phyloP scores from a whole-genome alignment of 805 yeast species.

The Lipomyces starkeyi region DNA sequence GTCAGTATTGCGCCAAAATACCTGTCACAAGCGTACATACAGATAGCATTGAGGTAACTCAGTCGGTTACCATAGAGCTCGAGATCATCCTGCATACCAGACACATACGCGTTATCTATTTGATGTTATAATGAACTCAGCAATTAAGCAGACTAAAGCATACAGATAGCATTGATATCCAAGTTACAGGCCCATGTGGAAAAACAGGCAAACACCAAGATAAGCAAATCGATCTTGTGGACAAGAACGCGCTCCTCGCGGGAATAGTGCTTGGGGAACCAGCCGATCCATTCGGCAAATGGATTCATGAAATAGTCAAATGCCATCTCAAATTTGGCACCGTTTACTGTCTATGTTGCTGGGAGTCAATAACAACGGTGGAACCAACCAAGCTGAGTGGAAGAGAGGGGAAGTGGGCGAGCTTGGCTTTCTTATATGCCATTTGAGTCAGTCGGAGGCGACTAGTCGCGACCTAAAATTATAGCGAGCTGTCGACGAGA shows the following conservation, averaged over 20 bases:
- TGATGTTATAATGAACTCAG: not conserved
- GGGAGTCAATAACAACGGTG: too few relatives aligned
- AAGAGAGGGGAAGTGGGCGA: too few relatives aligned
- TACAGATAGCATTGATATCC: slow-evolving; percentile 31
- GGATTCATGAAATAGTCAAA: slow-evolving; percentile 36
- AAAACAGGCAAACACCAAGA: slow-evolving; percentile 30
- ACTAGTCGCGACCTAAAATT: too few relatives aligned
- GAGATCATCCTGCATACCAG: slow-evolving; percentile 50
- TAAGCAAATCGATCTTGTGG: slow-evolving; percentile 31
- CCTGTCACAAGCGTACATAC: slow-evolving; percentile 41
- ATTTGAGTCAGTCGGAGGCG: too few relatives aligned
- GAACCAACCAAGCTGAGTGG: too few relatives aligned
- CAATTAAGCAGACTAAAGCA: not conserved
- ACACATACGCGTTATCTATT: slow-evolving; percentile 51
- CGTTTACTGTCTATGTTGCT: too few relatives aligned
- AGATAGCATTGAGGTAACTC: slow-evolving; percentile 40
- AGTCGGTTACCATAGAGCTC: slow-evolving; percentile 41
- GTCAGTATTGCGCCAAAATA: slow-evolving; percentile 23
- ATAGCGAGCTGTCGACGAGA: too few relatives aligned
- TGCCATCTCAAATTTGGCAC: slow-evolving; percentile 10
- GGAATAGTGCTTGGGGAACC: slow-evolving; percentile 33
- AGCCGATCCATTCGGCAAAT: slow-evolving; percentile 33
- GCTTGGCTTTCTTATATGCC: too few relatives aligned
- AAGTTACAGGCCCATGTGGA: slow-evolving; percentile 35
- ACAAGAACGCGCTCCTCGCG: slow-evolving; percentile 36